Conservation (phyloP, 2,329 filamentous ascomycete species). For the Paracoccidioides brasiliensis region DNA sequence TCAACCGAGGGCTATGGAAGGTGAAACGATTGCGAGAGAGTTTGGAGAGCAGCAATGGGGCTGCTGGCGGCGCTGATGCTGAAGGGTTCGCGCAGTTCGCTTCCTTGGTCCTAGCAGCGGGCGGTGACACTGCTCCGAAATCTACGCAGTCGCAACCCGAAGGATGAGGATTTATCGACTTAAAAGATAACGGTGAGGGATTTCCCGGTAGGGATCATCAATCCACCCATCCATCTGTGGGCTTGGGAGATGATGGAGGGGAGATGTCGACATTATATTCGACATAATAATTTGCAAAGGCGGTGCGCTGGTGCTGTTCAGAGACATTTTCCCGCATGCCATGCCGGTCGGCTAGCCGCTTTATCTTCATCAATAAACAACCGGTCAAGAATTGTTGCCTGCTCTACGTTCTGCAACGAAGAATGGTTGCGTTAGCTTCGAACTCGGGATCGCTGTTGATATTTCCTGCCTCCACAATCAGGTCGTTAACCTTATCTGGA, state of each 20-base stretch:
- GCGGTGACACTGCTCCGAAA: conserved; percentile 1
- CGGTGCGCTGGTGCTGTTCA: neutral
- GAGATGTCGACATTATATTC: neutral
- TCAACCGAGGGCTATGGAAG: conserved; percentile 29
- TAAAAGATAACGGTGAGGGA: neutral
- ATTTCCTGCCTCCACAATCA: neutral
- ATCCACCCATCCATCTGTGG: neutral
- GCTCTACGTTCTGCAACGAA: neutral
- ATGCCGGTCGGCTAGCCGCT: neutral
- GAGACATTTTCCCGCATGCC: neutral
- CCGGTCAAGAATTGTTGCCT: neutral
- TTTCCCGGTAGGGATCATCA: neutral
- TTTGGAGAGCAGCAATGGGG: conserved; percentile 23
- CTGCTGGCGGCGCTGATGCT: conserved; percentile 17
- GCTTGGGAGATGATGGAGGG: neutral
- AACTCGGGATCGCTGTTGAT: neutral
- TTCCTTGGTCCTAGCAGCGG: conserved; percentile 17
- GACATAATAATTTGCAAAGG: neutral
- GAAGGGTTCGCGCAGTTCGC: conserved; percentile 28
- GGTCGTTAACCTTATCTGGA: neutral
- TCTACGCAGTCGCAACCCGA: neutral
- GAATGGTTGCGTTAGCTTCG: neutral
- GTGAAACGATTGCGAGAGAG: conserved; percentile 26
- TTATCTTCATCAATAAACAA: neutral
- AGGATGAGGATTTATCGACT: neutral